Base-by-base conservation (phyloP, 225 moss, liverwort and hornwort species). In the Neckera pumila region DNA sequence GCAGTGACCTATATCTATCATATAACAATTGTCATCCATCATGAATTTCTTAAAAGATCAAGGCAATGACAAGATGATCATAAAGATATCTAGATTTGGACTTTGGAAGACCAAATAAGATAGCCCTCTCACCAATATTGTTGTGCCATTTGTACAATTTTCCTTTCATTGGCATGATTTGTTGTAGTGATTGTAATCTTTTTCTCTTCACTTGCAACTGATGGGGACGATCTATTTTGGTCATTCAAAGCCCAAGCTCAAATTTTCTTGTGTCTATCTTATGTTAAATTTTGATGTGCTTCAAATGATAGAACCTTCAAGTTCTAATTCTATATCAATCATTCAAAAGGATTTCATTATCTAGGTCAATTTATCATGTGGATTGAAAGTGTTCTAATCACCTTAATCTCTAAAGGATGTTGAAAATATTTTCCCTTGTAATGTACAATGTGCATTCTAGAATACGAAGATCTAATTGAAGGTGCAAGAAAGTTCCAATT, bases 81-180 rank as follows among this genome's bases (percentile, higher is more conserved):
- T 1, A 10, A 27, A 1, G 10, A 45, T 28, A 30, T 73, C 17
- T 11, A 45, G 10, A 73, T 73, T 73, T 45, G 11, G 3, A 17
- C 30, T 47, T 74, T 31, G 0, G 2, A 47, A 74, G 11, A 47
- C 31, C 17, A 17, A 47, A 74, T 2, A 74, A 47, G 9, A 33
- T 8, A 4, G 2, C 20, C 49, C 49, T 0, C 2, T 7, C 4
- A n/a, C 2, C 3, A 4, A 4, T 7, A 12, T 33, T 33, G 12
- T 6, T 6, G 16, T 19, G 2, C 7, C 19, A 31, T 49, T 31
- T 49, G 18, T 33, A 12, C 0, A 0, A 19, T 49, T 73, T 74
- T 33, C 2, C 2, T 31, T 49, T 75, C 7, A 49, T 75, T 33
- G 31, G 12, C 33, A 75, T 75, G 33, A 75, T 49, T 49, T 75